Base-by-base conservation (phyloP, 805 yeast genomes). In the Ascoidea rubescens region DNA sequence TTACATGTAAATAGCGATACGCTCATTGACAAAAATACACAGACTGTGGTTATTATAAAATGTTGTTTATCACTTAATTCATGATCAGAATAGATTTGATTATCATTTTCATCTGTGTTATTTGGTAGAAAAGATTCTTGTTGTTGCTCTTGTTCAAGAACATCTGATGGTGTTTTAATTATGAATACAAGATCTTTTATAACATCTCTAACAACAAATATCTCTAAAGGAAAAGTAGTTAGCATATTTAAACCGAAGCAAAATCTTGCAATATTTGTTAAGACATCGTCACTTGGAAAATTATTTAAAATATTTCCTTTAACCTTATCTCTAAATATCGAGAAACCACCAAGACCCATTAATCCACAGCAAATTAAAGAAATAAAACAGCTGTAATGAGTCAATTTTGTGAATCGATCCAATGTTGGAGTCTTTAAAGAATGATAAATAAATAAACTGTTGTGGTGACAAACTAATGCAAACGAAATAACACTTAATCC, bases 381-480 rank as follows among this genome's bases (percentile, higher is more conserved):
- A 0, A 90, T 78, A 5, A 78, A 72, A 51, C 96, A 87, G 8
- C 95, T 84, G 56, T 85, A 75, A 64, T 91, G 98, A 1, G 96
- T 89, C 31, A 90, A 75, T 46, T 68, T 72, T 47, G 86, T 74
- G 62, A 90, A 90, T 55, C 90, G 72, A 56, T 80, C 82, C 58
- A 88, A 62, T 4, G 95, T 80, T 5, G 96, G 91, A 21, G 77
- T 77, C 57, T 75, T 77, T 61, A 91, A 74, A 0, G 96, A 87
- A 62, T 87, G 87, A 69, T 82, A 90, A 47, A 90, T 91, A 61
- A 90, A 84, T 32, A 91, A 79, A 0, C 97, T 88, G 64, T 90
- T 90, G 65, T 90, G 98, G 62, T 90, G 98, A 62, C 98, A 90
- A 4, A 90, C 97, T 57, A 91, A 74, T 1, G 98, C 98, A 69